These are phyloP conservation scores for Jasminum sambac DNA, from an alignment of 257 asterid genomes.

Conservation along the genomic window DNA sequence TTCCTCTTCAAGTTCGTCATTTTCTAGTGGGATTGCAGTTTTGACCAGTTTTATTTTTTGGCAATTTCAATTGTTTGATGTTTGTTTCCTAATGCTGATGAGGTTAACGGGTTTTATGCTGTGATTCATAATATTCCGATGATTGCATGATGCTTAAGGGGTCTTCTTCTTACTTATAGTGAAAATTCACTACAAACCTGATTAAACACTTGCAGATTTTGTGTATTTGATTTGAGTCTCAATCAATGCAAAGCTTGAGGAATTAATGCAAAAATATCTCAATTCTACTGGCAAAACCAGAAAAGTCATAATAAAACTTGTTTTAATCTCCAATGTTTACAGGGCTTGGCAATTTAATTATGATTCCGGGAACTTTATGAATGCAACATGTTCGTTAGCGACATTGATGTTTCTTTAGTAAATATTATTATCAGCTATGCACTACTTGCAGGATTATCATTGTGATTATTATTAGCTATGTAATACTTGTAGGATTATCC, in stretches of 20 bases:
- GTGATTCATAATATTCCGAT: not conserved
- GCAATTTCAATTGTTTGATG: not conserved
- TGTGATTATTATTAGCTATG: too few species aligned
- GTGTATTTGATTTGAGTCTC: not conserved
- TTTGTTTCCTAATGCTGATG: not conserved
- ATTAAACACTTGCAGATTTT: not conserved
- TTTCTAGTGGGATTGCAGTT: slow-evolving; percentile 45
- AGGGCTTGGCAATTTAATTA: not conserved
- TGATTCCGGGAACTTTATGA: not conserved
- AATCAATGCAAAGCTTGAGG: too few species aligned
- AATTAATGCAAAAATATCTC: not conserved
- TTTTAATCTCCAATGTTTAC: not conserved
- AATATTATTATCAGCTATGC: not conserved
- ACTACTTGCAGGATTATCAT: slow-evolving; percentile 26
- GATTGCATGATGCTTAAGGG: not conserved
- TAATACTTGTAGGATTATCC: too few species aligned
- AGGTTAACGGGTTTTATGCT: not conserved
- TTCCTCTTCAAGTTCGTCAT: slow-evolving; percentile 49
- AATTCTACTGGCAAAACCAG: not conserved
- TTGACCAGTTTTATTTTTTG: not conserved
- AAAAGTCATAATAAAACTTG: not conserved
- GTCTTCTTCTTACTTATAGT: not conserved
- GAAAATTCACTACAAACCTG: not conserved
- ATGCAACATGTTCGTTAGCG: not conserved
- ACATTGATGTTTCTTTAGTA: not conserved